A percentile compares a stretch with the other conserved stretches of the same genome.
Evolutionary conservation across 1,284 basidiomycete species (phyloP).

Genomic region (Trametes sp.): DNA sequence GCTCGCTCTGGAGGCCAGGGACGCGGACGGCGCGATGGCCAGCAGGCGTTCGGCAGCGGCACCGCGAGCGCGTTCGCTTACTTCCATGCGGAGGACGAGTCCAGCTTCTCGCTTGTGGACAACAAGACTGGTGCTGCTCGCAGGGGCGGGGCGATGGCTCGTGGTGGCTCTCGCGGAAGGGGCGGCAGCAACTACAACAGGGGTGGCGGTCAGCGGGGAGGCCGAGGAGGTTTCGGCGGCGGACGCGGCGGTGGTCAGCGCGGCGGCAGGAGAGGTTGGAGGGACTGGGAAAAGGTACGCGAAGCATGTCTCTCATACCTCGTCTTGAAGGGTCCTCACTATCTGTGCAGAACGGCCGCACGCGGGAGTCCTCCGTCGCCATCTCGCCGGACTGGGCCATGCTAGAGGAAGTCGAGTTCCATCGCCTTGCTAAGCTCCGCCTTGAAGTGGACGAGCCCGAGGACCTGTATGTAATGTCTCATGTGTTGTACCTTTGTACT

Average conservation of each 20-base stretch:
- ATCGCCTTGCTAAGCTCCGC: constrained; percentile 89
- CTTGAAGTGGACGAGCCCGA: constrained; percentile 93
- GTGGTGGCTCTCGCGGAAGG: constrained; percentile 63
- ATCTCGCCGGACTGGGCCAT: constrained; percentile 93
- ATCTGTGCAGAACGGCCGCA: constrained; percentile 76
- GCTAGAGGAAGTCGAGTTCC: constrained; percentile 98
- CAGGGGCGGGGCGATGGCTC: constrained; percentile 65
- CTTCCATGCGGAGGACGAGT: constrained; percentile 98
- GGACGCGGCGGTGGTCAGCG: constrained; percentile 56
- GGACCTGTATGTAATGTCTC: constrained; percentile 69
- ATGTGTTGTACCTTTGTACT: neutral
- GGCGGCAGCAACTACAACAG: constrained; percentile 52
- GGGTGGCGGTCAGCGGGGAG: constrained; percentile 50
- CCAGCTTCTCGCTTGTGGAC: constrained; percentile 96
- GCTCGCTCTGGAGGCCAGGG: constrained; percentile 54
- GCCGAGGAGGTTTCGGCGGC: constrained; percentile 52
- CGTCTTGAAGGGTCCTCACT: neutral
- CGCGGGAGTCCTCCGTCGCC: constrained; percentile 93
- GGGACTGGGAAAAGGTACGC: constrained; percentile 94
- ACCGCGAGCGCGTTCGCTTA: constrained; percentile 95
- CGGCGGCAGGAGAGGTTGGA: constrained; percentile 84
- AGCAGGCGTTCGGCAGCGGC: constrained; percentile 81
- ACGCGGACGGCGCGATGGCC: constrained; percentile 69
- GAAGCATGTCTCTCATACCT: too few species aligned
- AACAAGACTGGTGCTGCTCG: constrained; percentile 76